Evolutionary conservation across 768 basidiomycete species (phyloP).

Genomic region (Lactarius indigo): DNA sequence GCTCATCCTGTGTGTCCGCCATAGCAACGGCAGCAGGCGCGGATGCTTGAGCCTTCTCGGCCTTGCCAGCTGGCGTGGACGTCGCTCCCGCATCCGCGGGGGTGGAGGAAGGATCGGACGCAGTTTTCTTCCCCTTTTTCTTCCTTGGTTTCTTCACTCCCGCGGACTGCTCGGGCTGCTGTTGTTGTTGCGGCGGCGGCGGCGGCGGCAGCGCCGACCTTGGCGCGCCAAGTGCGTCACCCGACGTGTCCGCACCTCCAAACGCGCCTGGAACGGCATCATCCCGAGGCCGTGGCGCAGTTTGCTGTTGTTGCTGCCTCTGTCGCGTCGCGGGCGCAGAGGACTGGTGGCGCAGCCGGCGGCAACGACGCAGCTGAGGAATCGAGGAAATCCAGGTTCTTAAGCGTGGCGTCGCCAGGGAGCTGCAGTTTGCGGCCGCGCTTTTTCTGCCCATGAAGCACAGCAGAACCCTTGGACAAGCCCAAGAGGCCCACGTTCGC

Average conservation of each 20-base stretch:
- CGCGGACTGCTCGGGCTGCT: slow-evolving; percentile 14
- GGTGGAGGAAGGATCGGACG: slow-evolving; percentile 31
- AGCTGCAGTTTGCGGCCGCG: slow-evolving; percentile 29
- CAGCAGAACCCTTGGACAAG: slow-evolving; percentile 10
- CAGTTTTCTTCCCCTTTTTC: slow-evolving; percentile 35
- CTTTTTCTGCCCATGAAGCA: slow-evolving; percentile 32
- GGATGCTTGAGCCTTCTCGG: slow-evolving; percentile 34
- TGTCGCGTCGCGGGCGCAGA: slow-evolving; percentile 29
- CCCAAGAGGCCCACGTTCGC: not conserved
- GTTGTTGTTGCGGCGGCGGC: not conserved
- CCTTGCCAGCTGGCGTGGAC: slow-evolving; percentile 17
- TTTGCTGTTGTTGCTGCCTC: slow-evolving; percentile 7
- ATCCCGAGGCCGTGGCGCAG: slow-evolving; percentile 32
- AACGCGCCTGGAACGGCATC: slow-evolving; percentile 46
- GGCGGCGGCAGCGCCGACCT: not conserved
- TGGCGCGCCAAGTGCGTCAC: not conserved
- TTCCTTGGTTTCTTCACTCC: slow-evolving; percentile 46
- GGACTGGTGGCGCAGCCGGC: slow-evolving; percentile 26
- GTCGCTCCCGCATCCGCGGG: slow-evolving; percentile 3
- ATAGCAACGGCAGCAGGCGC: slow-evolving; percentile 26
- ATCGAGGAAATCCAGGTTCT: slow-evolving; percentile 16
- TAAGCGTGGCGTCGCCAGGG: slow-evolving; percentile 20
- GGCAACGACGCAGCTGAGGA: slow-evolving; percentile 9
- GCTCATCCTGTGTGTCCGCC: slow-evolving; percentile 49
- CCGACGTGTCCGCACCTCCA: slow-evolving; percentile 29